Evolutionary conservation across 768 basidiomycete genomes (phyloP).

Genomic region (Vishniacozyma victoriae): DNA sequence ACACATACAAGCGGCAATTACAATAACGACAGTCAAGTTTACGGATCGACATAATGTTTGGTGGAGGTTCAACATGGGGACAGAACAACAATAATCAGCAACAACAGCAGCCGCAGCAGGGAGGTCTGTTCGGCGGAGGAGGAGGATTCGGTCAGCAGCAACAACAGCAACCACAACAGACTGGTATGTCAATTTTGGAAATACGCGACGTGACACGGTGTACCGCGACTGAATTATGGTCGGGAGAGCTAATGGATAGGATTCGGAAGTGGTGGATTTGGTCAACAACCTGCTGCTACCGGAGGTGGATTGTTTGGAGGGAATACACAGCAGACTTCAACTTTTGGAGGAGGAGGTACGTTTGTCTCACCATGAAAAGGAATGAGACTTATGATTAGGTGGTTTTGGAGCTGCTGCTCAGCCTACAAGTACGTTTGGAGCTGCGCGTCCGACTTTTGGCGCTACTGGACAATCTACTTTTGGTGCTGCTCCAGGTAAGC

Average conservation of each 20-base stretch:
- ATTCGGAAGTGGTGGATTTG: constrained; percentile 12
- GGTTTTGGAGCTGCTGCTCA: constrained; percentile 55
- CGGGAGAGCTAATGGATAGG: constrained; percentile 1
- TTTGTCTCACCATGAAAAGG: not conserved
- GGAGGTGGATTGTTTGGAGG: constrained; percentile 28
- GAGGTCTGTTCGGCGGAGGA: constrained; percentile 23
- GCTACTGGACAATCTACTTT: constrained; percentile 56
- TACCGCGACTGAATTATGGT: not conserved
- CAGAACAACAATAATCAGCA: constrained; percentile 52
- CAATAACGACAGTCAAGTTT: no score
- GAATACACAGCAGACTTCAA: constrained; percentile 1
- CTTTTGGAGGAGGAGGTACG: constrained; percentile 1
- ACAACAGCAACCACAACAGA: constrained; percentile 15
- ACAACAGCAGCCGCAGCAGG: constrained; percentile 47
- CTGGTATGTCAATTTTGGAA: constrained; percentile 9
- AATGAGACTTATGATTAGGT: constrained; percentile 36
- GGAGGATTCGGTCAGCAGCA: constrained; percentile 46
- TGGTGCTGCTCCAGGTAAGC: constrained; percentile 45
- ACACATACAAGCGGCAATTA: no score
- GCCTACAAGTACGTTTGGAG: constrained; percentile 53
- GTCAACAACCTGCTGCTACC: constrained; percentile 8
- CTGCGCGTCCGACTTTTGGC: constrained; percentile 37
- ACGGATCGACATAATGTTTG: constrained; percentile 37
- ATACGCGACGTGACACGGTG: not conserved
- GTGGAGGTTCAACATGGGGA: constrained; percentile 35